Evolutionary conservation across 2,329 filamentous ascomycete genomes (phyloP), one percentile per base, ranked within the genome.

Genomic region (Emergomyces orientalis): DNA sequence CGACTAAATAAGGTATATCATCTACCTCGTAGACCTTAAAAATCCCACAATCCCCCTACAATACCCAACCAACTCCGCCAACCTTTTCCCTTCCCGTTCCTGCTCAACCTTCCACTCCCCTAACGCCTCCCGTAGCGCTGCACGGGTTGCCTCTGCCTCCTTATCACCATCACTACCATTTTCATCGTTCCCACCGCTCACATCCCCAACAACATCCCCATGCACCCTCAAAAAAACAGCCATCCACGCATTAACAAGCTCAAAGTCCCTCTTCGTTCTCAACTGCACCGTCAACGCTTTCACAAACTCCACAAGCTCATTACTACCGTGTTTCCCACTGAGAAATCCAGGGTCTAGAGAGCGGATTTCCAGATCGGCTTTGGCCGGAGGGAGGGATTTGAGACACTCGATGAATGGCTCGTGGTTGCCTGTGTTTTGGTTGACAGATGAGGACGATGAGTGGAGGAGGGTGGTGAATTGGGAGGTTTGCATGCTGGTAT

Each of bases 211-310:
- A 19, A 82, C 77, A 65, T 88, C 86, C 7, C 81, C 82, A 75
- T 97, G 93, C 49, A 96, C 78, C 57, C 87, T 84, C 64, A 99
- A 74, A 71, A 97, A 96, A 0, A 97, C 93, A 1, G 88, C 87
- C 91, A 99, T 97, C 93, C 94, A 99, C 0, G 91, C 91, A 75
- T 97, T 92, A 19, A 91, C 89, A 47, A 99, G 82, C 76, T 99
- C 94, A 75, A 96, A 99, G 74, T 97, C 94, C 57, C 84, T 84
- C 66, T 87, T 86, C 59, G 84, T 80, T 52, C 79, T 77, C 60
- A 97, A 78, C 14, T 88, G 82, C 61, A 79, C 81, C 0, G 90
- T 95, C 62, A 99, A 76, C 1, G 91, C 91, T n/a, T 79, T 76
- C 60, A 97, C 86, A 72, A 99, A 99, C 61, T 86, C 81, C 0